Base-by-base conservation (phyloP, 345 rosid genomes). In the Pugionium dolabratum region DNA sequence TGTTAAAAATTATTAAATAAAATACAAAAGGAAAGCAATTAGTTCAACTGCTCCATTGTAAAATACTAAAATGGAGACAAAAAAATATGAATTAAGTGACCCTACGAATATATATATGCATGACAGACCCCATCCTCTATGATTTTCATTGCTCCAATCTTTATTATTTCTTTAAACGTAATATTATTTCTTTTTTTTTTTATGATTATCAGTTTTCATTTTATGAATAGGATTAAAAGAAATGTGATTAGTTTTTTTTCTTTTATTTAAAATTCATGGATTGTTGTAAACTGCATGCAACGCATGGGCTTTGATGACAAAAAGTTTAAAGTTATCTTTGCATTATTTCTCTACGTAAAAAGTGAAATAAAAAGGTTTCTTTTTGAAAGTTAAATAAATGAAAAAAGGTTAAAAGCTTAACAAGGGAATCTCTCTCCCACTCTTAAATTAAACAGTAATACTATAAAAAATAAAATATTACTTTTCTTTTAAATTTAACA, bases 341-440 rank as follows among this genome's bases (percentile, higher is more conserved):
- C 67, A 60, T 62, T 62, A 37, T 55, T 54, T 47, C 10, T 71
- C 49, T 30, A 37, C 34, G 18, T 44, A 8, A 61, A 31, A 30
- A 32, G 31, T n/a, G 50, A 37, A n/a, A 18, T 18, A 55, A 26
- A 47, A 71, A 71, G 31, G 58, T 40, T 39, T 62, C 36, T 27
- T 54, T 70, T 54, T 45, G 25, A 62, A 37, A 55, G 6, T 47
- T 62, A 26, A 39, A 7, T 8, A 28, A 18, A 47, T 5, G 6
- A 46, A 70, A 5, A 5, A 5, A 2, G 18, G 31, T 36, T 37
- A 30, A 62, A 62, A 39, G 64, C 43, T 70, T 46, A 30, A 6
- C 51, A 55, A 54, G 7, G 51, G 58, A 55, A 63, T 71, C 75
- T 63, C 58, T 62, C 69, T 62, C 64, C 69, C 69, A 62, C 63